A percentile compares a stretch with the other conserved stretches of the same genome.
phyloP scores from a whole-genome alignment of 495 filamentous ascomycete genomes.

The Parathielavia appendiculata region DNA sequence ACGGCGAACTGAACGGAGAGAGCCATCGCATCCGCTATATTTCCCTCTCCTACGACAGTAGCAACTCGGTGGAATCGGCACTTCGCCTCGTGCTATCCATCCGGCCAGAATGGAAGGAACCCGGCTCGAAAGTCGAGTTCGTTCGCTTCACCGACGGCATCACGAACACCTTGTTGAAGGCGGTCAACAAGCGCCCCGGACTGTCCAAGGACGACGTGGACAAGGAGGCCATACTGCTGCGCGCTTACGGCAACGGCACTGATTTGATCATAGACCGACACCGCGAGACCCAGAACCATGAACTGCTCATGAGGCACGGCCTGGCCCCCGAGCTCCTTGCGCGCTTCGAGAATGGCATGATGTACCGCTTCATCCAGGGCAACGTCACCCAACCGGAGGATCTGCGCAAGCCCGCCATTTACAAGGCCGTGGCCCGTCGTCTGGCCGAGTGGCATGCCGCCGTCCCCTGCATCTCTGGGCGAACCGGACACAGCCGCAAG shows the following conservation, averaged over 20 bases:
- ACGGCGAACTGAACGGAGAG: constrained; percentile 25
- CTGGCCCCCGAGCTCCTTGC: constrained; percentile 85
- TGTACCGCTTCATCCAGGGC: constrained; percentile 87
- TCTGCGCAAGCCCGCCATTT: constrained; percentile 63
- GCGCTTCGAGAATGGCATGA: constrained; percentile 91
- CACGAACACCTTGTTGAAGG: constrained; percentile 92
- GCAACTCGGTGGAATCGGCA: constrained; percentile 70
- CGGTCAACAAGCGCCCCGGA: constrained; percentile 73
- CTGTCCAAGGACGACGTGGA: constrained; percentile 73
- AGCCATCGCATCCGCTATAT: constrained; percentile 49
- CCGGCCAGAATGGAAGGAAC: constrained; percentile 74
- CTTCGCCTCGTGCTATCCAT: constrained; percentile 72
- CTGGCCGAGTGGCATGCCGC: constrained; percentile 91
- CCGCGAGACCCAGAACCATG: constrained; percentile 64
- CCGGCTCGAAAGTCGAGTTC: constrained; percentile 75
- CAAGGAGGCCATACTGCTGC: constrained; percentile 79
- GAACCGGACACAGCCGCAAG: constrained; percentile 35
- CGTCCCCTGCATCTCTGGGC: constrained; percentile 54
- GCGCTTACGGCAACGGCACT: constrained; percentile 92
- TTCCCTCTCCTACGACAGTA: constrained; percentile 67
- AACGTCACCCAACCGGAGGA: constrained; percentile 73
- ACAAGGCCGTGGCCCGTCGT: constrained; percentile 73
- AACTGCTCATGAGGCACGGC: constrained; percentile 67
- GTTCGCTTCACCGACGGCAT: constrained; percentile 94
- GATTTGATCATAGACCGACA: constrained; percentile 95